phyloP scores from a whole-genome alignment of 129 eudicot genomes.

The Arctium minus region DNA sequence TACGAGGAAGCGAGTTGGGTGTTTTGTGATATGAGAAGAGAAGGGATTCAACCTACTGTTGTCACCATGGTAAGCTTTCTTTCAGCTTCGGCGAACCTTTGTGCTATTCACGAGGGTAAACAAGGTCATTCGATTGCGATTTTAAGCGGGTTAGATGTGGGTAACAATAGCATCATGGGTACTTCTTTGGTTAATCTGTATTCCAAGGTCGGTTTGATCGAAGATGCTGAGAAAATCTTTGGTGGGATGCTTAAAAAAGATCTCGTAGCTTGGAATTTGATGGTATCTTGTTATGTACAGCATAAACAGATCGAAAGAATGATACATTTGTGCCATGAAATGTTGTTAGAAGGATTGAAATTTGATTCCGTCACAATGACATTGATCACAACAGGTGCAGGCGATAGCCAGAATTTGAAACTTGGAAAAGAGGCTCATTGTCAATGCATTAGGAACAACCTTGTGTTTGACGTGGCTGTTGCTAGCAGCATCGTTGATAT shows the following conservation, averaged over 20 bases:
- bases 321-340: constrained; percentile 30
- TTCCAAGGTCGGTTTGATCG: constrained; percentile 47
- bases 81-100: constrained; percentile 59
- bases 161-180: constrained; percentile 43
- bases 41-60: constrained; percentile 53
- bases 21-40: constrained; percentile 52
- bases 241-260: constrained; percentile 56
- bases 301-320: constrained; percentile 25
- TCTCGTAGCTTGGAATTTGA: constrained; percentile 65
- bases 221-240: constrained; percentile 59
- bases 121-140: constrained; percentile 69
- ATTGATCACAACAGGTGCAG: constrained; percentile 45
- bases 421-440: constrained; percentile 63
- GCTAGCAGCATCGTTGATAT: constrained; percentile 49
- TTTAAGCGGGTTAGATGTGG: constrained; percentile 39
- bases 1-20: constrained; percentile 49
- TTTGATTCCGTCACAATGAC: constrained; percentile 65
- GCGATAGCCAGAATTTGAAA: constrained; percentile 32
- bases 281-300: constrained; percentile 61
- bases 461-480: constrained; percentile 37
- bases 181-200: constrained; percentile 59
- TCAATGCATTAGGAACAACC: constrained; percentile 44
- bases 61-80: constrained; percentile 58
- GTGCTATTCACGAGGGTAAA: constrained; percentile 52
- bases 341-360: constrained; percentile 44